Base-by-base conservation (phyloP, 345 rosid genomes). In the Eucalyptus pumila region DNA sequence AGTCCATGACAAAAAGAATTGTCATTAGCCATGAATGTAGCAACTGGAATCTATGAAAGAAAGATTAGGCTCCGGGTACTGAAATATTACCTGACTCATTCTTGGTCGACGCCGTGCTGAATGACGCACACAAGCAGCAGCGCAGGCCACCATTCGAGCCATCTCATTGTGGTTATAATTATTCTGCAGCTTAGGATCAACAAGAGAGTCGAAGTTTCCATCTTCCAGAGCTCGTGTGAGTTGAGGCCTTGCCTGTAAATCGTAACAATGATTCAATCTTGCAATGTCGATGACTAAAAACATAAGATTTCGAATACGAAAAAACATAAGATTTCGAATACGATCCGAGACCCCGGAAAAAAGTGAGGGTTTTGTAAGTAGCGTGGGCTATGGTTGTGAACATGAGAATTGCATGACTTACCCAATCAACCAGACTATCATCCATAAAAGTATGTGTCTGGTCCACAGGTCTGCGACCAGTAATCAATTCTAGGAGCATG, bases 371-470 rank as follows among this genome's bases (percentile, higher is more conserved):
- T 42, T 37, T 3, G 0, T 72, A 72, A 9, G 45, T 72, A 37
- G 83, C 5, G 8, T 37, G 83, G 81, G 27, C 45, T 48, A 67
- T 40, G 89, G 76, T 67, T 87, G 62, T 72, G 83, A 72, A 72
- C 44, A 37, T 37, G 83, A 72, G 45, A 72, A 72, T 72, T 37
- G 83, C 89, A 45, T 85, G 34, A 89, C 94, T 91, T 91, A 96
- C 99, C 99, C 99, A 97, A 81, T 97, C 99, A 34, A 97, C 99
- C 91, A 97, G 94, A 92, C 99, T 96, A 87, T 97, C 99, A 87
- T 97, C 99, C 95, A 94, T 94, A 93, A 56, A 94, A 91, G 94
- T 86, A 89, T 94, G 90, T 83, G 92, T 89, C 47, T 95, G 76
- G 90, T 96, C 98, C 88, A 97, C 97, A 8, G 99, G 99, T 81